These are phyloP conservation scores for Lasiosphaeria ovina DNA, from an alignment of 495 filamentous ascomycete genomes.

Conservation along the genomic window DNA sequence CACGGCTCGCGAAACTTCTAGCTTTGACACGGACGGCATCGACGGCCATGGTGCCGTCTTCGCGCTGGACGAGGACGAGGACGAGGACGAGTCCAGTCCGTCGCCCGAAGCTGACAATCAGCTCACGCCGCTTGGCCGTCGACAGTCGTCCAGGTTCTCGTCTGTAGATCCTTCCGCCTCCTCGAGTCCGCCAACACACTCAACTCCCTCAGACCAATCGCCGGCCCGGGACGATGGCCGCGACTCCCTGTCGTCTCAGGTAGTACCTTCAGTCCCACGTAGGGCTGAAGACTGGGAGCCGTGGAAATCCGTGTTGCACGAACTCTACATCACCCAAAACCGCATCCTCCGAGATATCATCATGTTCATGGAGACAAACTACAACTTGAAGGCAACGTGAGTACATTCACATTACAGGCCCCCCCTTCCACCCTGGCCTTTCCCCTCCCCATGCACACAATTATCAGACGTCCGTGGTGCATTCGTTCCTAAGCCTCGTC, in stretches of 20 bases:
- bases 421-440: neutral
- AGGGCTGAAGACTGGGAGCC: slow-evolving; percentile 33
- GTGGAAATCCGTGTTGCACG: slow-evolving; percentile 27
- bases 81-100: slow-evolving; percentile 24
- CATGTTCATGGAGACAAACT: slow-evolving; percentile 25
- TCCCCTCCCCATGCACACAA: neutral
- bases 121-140: neutral
- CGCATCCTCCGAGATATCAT: slow-evolving; percentile 34
- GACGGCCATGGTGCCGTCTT: no score
- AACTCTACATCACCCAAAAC: slow-evolving; percentile 36
- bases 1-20: no score
- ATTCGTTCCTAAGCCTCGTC: slow-evolving; percentile 3
- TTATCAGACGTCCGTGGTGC: neutral
- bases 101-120: slow-evolving; percentile 8
- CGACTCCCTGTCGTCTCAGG: slow-evolving; percentile 5
- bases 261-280: slow-evolving; percentile 22
- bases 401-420: slow-evolving; percentile 1
- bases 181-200: neutral
- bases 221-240: neutral
- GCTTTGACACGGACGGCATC: no score
- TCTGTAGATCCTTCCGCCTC: neutral
- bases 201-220: neutral
- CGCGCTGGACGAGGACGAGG: slow-evolving; percentile 10
- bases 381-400: slow-evolving; percentile 33
- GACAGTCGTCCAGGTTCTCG: slow-evolving; percentile 8